These are phyloP conservation scores for Cytospora piceicola DNA, from an alignment of 2,329 filamentous ascomycete species.

Conservation along the genomic window DNA sequence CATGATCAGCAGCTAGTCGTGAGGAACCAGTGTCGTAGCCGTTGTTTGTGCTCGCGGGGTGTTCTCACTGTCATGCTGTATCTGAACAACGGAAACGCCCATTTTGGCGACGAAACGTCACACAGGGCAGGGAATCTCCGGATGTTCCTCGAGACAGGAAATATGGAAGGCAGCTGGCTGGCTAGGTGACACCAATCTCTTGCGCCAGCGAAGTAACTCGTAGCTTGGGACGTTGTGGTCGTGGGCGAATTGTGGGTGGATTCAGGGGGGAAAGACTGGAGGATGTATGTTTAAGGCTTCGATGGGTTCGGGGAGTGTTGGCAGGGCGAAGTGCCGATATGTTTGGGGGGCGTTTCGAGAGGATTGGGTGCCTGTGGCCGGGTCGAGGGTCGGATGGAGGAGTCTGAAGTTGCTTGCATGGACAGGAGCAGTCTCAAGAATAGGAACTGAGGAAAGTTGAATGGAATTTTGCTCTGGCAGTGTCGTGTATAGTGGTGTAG, in stretches of 20 bases:
- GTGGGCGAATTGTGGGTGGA: slow-evolving; percentile 2
- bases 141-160: slow-evolving; percentile 15
- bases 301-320: slow-evolving; percentile 4
- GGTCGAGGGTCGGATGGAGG: background rate
- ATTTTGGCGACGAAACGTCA: slow-evolving; percentile 58
- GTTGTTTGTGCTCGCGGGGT: background rate
- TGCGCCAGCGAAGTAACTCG: background rate
- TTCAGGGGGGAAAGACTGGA: slow-evolving; percentile 6
- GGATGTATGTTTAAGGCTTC: background rate
- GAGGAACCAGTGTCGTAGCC: background rate
- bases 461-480: background rate
- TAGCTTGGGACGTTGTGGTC: background rate
- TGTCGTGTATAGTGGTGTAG: background rate
- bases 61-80: slow-evolving; percentile 74
- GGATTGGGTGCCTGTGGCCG: background rate
- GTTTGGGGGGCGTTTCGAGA: slow-evolving; percentile 5
- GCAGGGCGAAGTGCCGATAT: slow-evolving; percentile 6
- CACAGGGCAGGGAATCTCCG: slow-evolving; percentile 21
- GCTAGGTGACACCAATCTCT: slow-evolving; percentile 7
- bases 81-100: slow-evolving; percentile 82
- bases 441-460: background rate
- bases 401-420: background rate
- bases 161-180: slow-evolving; percentile 6
- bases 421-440: background rate
- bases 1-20: slow-evolving; percentile 9